A percentile compares a stretch with the other conserved stretches of the same genome.
Conservation (phyloP, 2,329 filamentous ascomycete species). For the Talaromyces sp. region DNA sequence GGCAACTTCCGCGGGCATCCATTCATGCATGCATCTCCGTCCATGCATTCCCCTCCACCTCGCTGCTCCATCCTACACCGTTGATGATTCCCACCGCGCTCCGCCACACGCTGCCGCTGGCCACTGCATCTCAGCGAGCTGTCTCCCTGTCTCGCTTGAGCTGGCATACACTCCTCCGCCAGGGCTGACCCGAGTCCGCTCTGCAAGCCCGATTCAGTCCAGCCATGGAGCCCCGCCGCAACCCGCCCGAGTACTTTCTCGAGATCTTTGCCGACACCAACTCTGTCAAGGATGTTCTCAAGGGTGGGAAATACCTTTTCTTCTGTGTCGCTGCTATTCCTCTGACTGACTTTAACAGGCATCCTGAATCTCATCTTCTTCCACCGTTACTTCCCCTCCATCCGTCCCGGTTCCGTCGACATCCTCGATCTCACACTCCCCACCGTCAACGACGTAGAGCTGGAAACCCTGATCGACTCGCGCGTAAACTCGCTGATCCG, state of each 20-base stretch:
- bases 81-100: background rate
- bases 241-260: slow-evolving; percentile 81
- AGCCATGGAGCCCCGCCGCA: slow-evolving; percentile 58
- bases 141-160: slow-evolving; percentile 4
- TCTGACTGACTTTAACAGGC: slow-evolving; percentile 45
- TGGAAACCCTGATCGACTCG: slow-evolving; percentile 90
- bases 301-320: slow-evolving; percentile 54
- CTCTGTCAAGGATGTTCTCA: slow-evolving; percentile 86
- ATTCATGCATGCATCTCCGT: background rate
- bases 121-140: slow-evolving; percentile 15
- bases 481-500: slow-evolving; percentile 73
- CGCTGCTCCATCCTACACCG: background rate
- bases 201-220: background rate
- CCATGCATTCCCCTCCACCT: background rate
- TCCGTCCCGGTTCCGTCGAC: slow-evolving; percentile 77
- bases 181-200: background rate
- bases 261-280: slow-evolving; percentile 89
- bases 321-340: background rate
- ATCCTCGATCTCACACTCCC: slow-evolving; percentile 87
- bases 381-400: slow-evolving; percentile 89
- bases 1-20: background rate
- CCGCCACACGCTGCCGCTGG: slow-evolving; percentile 9
- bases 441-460: slow-evolving; percentile 80
- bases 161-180: background rate
- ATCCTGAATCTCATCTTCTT: slow-evolving; percentile 98